Base-by-base conservation (phyloP, 257 asterid species). In the Osmanthus fragrans region DNA sequence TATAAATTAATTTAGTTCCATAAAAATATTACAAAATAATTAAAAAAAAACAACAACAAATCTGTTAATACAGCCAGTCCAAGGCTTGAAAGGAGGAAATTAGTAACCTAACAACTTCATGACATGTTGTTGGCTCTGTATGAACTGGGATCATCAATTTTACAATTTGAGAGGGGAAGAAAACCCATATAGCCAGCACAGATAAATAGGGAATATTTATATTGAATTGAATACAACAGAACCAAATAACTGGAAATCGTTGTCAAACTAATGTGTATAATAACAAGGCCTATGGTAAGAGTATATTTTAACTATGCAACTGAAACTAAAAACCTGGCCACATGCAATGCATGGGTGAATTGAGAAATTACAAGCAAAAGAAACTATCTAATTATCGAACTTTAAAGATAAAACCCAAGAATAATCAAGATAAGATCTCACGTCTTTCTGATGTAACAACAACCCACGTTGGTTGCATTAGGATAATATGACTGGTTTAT, bases 11-110 rank as follows among this genome's bases (percentile, higher is more conserved):
- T 13, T 70, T 68, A 39, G 29, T 70, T 58, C 51, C 47, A 40
- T 37, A 73, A 77, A 75, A 68, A 70, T 71, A 72, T 60, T n/a
- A n/a, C 65, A 73, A 34, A 34, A 23, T 18, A 6, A 66, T 76
- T 51, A 8, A 8, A 39, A 76, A 42, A 72, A 12, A 21, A 18
- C 5, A 2, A 1, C 6, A 49, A 49, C 16, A 3, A 13, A 8
- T 49, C 58, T 49, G 19, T 18, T 49, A 49, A 49, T 15, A 16
- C 58, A 49, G 21, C 58, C 21, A 49, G 21, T 49, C 21, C 58
- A 49, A 49, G 16, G 5, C 21, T 5, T 2, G 58, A 49, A 16
- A 54, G 63, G 25, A 54, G 63, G 63, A 54, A 19, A 54, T 5
- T 54, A 19, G 21, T 49, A 49, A 0, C 58, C 58, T 15, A 13